phyloP scores from a whole-genome alignment of 2,329 filamentous ascomycete species.

The Calonectria pseudoreteaudii region DNA sequence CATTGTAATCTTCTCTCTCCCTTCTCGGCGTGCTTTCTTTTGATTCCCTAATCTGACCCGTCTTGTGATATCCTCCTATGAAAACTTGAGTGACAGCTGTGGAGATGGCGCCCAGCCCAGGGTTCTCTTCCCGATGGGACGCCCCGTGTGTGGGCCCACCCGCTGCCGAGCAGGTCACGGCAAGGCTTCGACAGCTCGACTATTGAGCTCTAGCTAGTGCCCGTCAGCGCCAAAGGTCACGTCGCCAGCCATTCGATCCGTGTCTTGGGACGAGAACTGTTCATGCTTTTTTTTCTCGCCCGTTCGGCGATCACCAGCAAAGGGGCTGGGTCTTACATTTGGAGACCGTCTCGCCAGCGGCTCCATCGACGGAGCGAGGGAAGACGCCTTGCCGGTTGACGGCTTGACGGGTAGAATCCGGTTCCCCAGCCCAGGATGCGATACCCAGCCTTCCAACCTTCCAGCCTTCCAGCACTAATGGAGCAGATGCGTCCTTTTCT shows the following conservation, averaged over 20 bases:
- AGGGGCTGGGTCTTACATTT: slow-evolving; percentile 17
- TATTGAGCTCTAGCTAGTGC: slow-evolving; percentile 33
- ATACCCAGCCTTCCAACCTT: background rate
- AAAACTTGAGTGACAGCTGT: slow-evolving; percentile 36
- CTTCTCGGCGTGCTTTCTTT: background rate
- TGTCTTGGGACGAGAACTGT: slow-evolving; percentile 19
- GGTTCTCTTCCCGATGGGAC: slow-evolving; percentile 46
- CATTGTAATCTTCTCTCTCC: background rate
- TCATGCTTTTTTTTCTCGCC: slow-evolving; percentile 23
- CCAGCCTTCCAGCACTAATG: slow-evolving; percentile 2
- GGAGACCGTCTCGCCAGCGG: slow-evolving; percentile 5
- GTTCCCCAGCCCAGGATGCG: background rate
- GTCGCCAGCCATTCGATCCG: slow-evolving; percentile 16
- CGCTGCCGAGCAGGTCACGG: slow-evolving; percentile 10
- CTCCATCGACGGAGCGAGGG: slow-evolving; percentile 21
- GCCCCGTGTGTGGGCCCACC: slow-evolving; percentile 38
- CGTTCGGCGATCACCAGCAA: slow-evolving; percentile 28
- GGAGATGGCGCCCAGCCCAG: slow-evolving; percentile 39
- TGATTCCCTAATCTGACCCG: slow-evolving; percentile 12
- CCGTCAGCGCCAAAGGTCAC: slow-evolving; percentile 28
- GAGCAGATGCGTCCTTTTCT: background rate
- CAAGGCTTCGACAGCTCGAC: slow-evolving; percentile 10
- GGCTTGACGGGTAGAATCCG: background rate
- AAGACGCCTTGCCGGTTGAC: background rate
- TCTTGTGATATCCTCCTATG: slow-evolving; percentile 17